Base-by-base conservation (phyloP, 352 stramenopile genomes). In the Phytophthora pinifolia region DNA sequence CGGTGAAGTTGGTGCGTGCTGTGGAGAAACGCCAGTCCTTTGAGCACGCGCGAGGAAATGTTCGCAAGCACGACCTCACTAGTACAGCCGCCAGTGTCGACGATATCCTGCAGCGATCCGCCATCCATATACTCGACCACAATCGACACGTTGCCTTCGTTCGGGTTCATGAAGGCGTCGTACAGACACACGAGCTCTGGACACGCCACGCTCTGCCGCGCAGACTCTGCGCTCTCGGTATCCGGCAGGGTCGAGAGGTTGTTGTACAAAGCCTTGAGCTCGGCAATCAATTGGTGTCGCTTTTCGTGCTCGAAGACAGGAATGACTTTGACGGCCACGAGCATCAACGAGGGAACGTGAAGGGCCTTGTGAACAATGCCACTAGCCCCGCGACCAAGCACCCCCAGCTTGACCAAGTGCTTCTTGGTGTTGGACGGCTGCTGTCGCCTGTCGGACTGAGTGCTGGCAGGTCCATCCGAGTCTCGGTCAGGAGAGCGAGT, bases 71-170 rank as follows among this genome's bases (percentile, higher is more conserved):
- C 84, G 18, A 67, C 71, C 47, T 98, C 92, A 31, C 79, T 87
- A 25, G 79, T 89, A 59, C 83, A 96, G 17, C 88, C 89, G 17
- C 89, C 89, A 6, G 73, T 88, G 41, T 97, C 81, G 14, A 98
- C 88, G 27, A 97, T 92, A 42, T 97, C 92, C 59, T 98, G 87
- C 2, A 98, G 74, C 29, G 87, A 96, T 12, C 94, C 94, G n/a
- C 86, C 92, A 46, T 97, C 86, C 92, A 98, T 98, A 65, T 97
- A 98, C 66, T 98, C 94, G 36, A 98, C 81, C n/a, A 98, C 87
- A 37, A 98, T 97, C 0, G 82, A 96, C 18, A 98, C 89, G 33
- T 89, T 94, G 9, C 88, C 85, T 43, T 95, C 83, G 39, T 93
- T 89, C 4, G 86, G 84, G 63, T 96, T 96, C 79, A 94, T 96